Base-by-base conservation (phyloP, 345 rosid genomes). In the Raphanus sativus region DNA sequence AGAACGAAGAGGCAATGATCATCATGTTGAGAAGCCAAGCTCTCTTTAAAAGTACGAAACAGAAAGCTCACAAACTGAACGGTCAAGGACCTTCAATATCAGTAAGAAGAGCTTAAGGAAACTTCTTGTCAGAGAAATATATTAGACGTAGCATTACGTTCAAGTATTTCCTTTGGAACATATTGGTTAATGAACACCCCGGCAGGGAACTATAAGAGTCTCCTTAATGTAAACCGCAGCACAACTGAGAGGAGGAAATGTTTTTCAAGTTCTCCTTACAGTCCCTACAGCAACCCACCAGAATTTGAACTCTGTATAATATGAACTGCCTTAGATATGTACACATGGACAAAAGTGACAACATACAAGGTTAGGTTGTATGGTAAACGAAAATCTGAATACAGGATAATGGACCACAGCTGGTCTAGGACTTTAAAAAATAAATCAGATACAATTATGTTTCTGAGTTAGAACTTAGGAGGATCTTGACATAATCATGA, bases 211-310 rank as follows among this genome's bases (percentile, higher is more conserved):
- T 70, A 92, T 89, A 36, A 87, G 78, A 9, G 96, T 91, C 82
- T 95, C 98, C 81, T 95, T 90, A 80, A 87, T 64, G 85, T 86
- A 91, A 75, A 91, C 72, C 24, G 93, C 96, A 83, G 96, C 87
- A 65, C 90, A 88, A 3, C 92, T 97, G 68, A 92, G 78, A 71
- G 90, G 70, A 67, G 96, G 96, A 79, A 96, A 91, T 50, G 89
- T 93, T 78, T 95, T 83, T 92, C 96, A 90, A 92, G 80, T 71
- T 95, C 94, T 48, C 97, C 90, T 86, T 87, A 91, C 82, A 92
- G 82, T 70, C 91, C 98, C 97, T 95, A 61, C 56, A 50, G 1
- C 21, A 45, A 45, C 1, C 54, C 54, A 13, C 6, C 15, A 15
- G 56, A 50, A 50, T 50, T 50, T n/a, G 56, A 15, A 6, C 56